Evolutionary conservation across 352 stramenopile species (phyloP), one percentile per base, ranked within the genome.

Genomic region (Plasmopara muralis): DNA sequence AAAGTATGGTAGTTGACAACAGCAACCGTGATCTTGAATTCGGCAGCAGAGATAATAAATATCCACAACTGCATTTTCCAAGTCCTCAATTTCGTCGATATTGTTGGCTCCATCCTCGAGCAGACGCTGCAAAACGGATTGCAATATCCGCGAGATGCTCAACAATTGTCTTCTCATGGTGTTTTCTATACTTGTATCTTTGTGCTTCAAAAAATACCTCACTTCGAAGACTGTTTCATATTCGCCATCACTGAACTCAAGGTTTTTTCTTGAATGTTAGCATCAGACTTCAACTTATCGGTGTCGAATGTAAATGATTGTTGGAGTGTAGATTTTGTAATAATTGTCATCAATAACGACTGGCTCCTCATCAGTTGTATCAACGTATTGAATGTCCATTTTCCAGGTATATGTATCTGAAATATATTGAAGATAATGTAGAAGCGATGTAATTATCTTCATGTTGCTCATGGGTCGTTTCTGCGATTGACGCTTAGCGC

Each of bases 301-400:
- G 38, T 28, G 38, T 43, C 38, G 38, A 43, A 43, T 20, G 13
- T 18, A 25, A 43, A 43, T 43, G 38, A 43, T 29, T 43, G 14
- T 43, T 43, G 38, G 10, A 43, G 38, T 43, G 38, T 43, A 43
- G 8, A 43, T 14, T 43, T 43, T 43, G 38, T 43, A 15, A 43
- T 43, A 43, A 43, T 43, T 20, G 28, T 44, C 16, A 44, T 44
- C 15, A 44, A 44, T 44, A 44, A 44, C 39, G 39, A 44, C 39
- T 44, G 16, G 39, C n/a, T 44, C 39, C 39, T 44, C 39, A 30
- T 44, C 38, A 43, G 38, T 43, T 20, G 16, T 44, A 30, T 44
- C 39, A 44, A 44, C 39, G 39, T 44, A 44, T 30, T 44, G 39
- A 30, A 44, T n/a, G 39, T 30, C 39, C 39, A 44, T 30, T 44